A percentile compares a stretch with the other conserved stretches of the same genome.
These are phyloP conservation scores for Dipteronia dyeriana DNA, from an alignment of 345 rosid species.

Conservation along the genomic window DNA sequence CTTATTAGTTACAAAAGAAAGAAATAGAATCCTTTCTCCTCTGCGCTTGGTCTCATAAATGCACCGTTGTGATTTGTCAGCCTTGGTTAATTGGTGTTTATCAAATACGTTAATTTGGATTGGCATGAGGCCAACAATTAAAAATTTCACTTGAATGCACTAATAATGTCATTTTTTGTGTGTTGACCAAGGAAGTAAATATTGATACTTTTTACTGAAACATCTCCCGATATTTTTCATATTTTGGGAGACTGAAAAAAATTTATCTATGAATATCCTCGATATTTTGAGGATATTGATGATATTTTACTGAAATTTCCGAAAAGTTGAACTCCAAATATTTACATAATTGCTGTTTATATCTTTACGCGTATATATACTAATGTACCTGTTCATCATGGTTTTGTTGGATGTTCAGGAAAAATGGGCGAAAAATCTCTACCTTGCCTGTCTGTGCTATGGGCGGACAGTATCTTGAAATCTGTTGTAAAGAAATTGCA, in stretches of 20 bases:
- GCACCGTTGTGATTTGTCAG: neutral
- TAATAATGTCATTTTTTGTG: too few species aligned
- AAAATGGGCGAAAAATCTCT: constrained; percentile 87
- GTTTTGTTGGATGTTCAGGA: constrained; percentile 44
- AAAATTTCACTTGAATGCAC: too few species aligned
- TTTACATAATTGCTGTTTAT: too few species aligned
- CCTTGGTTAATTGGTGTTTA: neutral
- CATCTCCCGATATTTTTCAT: too few species aligned
- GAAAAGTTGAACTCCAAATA: too few species aligned
- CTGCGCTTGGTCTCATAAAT: neutral
- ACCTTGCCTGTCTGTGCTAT: constrained; percentile 70
- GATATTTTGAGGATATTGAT: too few species aligned
- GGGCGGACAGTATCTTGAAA: constrained; percentile 77
- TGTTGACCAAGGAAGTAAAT: too few species aligned
- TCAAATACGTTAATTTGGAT: neutral
- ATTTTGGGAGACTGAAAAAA: too few species aligned
- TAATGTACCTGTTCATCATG: neutral
- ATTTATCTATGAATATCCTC: too few species aligned
- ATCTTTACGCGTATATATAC: neutral
- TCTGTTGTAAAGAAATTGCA: constrained; percentile 5
- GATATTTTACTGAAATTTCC: too few species aligned
- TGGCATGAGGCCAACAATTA: neutral
- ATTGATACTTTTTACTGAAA: too few species aligned
- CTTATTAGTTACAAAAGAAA: neutral
- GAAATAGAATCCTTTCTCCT: neutral